phyloP scores from a whole-genome alignment of 176 grass and related monocot genomes.

The Urochloa ruziziensis region DNA sequence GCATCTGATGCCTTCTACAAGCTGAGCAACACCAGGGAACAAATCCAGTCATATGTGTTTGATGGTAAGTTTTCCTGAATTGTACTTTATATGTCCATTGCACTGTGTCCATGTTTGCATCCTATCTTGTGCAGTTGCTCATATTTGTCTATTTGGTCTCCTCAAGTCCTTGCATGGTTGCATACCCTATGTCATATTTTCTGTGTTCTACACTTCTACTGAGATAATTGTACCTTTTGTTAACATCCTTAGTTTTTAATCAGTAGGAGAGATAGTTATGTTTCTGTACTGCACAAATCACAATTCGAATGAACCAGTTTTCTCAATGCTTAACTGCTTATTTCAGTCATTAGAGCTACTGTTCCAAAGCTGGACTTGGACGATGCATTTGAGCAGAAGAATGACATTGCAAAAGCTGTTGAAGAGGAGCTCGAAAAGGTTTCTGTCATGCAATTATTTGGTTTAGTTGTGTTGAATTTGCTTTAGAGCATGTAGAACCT shows the following conservation, averaged over 20 bases:
- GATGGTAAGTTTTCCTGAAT: conserved; percentile 49
- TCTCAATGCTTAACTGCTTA: background rate
- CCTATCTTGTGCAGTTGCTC: background rate
- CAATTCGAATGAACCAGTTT: background rate
- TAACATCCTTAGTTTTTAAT: background rate
- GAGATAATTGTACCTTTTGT: background rate
- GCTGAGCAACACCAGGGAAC: conserved; percentile 63
- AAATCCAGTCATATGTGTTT: conserved; percentile 91
- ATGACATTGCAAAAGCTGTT: conserved; percentile 65
- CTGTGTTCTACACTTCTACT: background rate
- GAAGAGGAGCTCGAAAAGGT: conserved; percentile 80
- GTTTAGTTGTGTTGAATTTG: background rate
- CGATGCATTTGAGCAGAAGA: conserved; percentile 61
- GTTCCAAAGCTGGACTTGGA: conserved; percentile 62
- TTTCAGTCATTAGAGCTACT: conserved; percentile 63
- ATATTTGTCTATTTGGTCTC: background rate
- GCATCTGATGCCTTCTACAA: conserved; percentile 80
- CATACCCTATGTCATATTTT: background rate
- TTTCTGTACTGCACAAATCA: background rate
- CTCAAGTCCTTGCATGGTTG: background rate
- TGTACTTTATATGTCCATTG: background rate
- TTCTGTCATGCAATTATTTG: background rate
- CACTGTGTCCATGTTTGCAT: background rate
- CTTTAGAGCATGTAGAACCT: background rate
- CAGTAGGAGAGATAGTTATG: background rate